Percentiles rank a stretch among this genome's conserved stretches.
These are phyloP conservation scores for Aegilops speltoides DNA, from an alignment of 176 grass and related monocot species.

Conservation along the genomic window DNA sequence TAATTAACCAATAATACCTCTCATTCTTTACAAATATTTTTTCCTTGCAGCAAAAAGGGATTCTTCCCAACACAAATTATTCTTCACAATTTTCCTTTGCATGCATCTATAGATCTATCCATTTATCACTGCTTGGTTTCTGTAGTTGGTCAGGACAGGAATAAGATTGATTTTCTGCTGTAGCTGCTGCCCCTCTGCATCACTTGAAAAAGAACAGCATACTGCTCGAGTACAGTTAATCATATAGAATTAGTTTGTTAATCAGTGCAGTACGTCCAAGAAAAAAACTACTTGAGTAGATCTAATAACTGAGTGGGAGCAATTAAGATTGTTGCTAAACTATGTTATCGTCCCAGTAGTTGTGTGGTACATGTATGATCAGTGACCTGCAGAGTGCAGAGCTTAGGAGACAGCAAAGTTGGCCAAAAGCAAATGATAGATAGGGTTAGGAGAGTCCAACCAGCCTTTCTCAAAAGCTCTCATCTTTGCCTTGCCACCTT, in stretches of 20 bases:
- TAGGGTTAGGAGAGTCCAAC: constrained; percentile 14
- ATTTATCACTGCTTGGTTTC: not conserved
- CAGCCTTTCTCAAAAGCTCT: not conserved
- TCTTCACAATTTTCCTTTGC: not conserved
- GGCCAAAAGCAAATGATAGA: not conserved
- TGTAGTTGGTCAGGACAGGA: no score
- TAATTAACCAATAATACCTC: not conserved
- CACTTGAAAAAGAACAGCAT: not conserved
- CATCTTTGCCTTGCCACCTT: not conserved
- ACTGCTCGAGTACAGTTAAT: not conserved
- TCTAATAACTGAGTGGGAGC: not conserved
- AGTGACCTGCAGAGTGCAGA: not conserved
- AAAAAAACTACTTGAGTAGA: not conserved
- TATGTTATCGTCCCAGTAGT: not conserved
- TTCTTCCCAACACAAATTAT: not conserved
- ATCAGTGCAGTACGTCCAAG: not conserved
- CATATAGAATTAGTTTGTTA: not conserved
- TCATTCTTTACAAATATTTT: not conserved
- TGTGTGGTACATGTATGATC: not conserved
- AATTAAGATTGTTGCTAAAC: not conserved
- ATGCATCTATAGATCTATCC: not conserved
- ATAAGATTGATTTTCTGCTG: not conserved
- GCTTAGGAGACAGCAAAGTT: not conserved
- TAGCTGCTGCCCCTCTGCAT: not conserved
- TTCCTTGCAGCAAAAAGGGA: not conserved